phyloP scores from a whole-genome alignment of 192 early-diverging fungal species.

The Coemansia sp. region DNA sequence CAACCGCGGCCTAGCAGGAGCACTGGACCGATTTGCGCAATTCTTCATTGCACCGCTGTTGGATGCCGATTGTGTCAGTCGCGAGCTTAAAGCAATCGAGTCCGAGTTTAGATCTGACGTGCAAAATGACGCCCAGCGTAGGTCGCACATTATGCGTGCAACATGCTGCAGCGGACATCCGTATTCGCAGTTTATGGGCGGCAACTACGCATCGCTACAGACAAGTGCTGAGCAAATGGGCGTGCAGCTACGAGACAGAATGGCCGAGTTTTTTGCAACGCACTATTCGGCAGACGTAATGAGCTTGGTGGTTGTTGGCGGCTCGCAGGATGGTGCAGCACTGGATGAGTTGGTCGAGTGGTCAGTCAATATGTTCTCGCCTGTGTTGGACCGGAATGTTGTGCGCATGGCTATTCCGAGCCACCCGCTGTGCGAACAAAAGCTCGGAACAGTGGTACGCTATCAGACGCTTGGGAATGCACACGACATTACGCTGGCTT shows the following conservation, averaged over 20 bases:
- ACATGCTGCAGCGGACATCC: conserved; percentile 55
- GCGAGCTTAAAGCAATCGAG: conserved; percentile 88
- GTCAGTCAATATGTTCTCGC: conserved; percentile 76
- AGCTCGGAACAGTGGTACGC: conserved; percentile 67
- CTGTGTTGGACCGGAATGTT: conserved; percentile 68
- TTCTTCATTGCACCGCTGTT: conserved; percentile 91
- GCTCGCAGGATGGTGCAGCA: conserved; percentile 76
- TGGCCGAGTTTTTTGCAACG: conserved; percentile 75
- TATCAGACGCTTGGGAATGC: conserved; percentile 75
- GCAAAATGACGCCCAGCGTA: conserved; percentile 62
- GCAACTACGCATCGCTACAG: conserved; percentile 76
- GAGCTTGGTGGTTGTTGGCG: conserved; percentile 82
- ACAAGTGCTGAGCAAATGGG: conserved; percentile 52
- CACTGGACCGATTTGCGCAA: conserved; percentile 73
- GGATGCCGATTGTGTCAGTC: conserved; percentile 72
- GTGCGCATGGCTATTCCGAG: conserved; percentile 55
- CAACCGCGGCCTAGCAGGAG: conserved; percentile 55
- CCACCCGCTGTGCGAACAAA: conserved; percentile 66
- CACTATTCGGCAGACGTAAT: conserved; percentile 92
- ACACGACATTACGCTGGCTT: conserved; percentile 65
- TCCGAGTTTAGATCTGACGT: conserved; percentile 87
- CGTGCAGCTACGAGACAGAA: conserved; percentile 70
- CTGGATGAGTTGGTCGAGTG: conserved; percentile 66
- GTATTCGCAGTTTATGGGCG: conserved; percentile 76
- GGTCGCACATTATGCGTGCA: conserved; percentile 43